Evolutionary conservation across 805 yeast genomes (phyloP).

Genomic region (Wickerhamomyces rabaulensis): DNA sequence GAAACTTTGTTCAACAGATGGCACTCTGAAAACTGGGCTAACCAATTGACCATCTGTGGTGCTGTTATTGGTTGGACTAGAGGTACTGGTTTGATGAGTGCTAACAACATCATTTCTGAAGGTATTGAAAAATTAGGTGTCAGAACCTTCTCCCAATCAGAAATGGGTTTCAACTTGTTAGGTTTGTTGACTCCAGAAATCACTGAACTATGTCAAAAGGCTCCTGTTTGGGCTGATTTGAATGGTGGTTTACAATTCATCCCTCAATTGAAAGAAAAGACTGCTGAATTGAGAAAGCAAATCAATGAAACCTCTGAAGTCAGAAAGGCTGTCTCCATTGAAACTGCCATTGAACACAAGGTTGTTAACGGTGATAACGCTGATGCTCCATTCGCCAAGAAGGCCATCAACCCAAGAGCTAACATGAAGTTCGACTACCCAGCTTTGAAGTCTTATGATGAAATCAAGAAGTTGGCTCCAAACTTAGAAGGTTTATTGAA

Average conservation of each 20-base stretch:
- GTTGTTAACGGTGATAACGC: conserved; percentile 84
- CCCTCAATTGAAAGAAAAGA: conserved; percentile 85
- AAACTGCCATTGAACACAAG: conserved; percentile 78
- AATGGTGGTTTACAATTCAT: conserved; percentile 97
- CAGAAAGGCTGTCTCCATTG: conserved; percentile 92
- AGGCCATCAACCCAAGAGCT: conserved; percentile 85
- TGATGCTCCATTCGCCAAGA: conserved; percentile 77
- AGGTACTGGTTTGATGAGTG: conserved; percentile 99
- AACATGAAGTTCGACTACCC: conserved; percentile 96
- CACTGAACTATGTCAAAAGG: conserved; percentile 80
- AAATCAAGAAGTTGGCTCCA: conserved; percentile 62
- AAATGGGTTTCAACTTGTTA: conserved; percentile 97
- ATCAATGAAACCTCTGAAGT: conserved; percentile 78
- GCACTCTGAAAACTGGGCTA: conserved; percentile 96
- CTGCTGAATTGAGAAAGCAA: conserved; percentile 72
- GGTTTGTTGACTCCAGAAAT: conserved; percentile 90
- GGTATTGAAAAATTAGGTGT: conserved; percentile 95
- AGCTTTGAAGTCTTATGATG: conserved; percentile 67
- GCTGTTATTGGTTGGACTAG: conserved; percentile 99
- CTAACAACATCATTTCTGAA: conserved; percentile 94
- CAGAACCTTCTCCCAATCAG: conserved; percentile 96
- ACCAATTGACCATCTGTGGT: conserved; percentile 94
- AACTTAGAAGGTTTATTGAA: conserved; percentile 88
- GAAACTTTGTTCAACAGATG: conserved; percentile 98
- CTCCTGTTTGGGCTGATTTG: conserved; percentile 96